These are phyloP conservation scores for Tolypocladium amazonense DNA, from an alignment of 2,329 filamentous ascomycete species.

Conservation along the genomic window DNA sequence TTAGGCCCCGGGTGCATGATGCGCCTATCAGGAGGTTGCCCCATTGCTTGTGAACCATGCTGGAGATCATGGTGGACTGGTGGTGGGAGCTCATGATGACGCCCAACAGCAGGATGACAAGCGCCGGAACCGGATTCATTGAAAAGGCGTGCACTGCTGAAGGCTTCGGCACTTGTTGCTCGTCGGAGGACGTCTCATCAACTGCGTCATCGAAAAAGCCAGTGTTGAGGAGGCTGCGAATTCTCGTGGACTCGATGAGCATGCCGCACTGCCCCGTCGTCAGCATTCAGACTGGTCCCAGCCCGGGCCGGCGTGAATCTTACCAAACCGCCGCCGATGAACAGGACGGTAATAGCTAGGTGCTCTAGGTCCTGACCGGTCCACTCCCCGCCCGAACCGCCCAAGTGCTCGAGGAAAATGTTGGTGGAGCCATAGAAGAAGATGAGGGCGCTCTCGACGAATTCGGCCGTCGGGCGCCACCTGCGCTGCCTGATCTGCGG, in stretches of 20 bases:
- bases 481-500: constrained; percentile 45
- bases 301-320: constrained; percentile 21
- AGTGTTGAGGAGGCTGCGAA: constrained; percentile 57
- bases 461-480: constrained; percentile 75
- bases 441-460: constrained; percentile 80
- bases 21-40: constrained; percentile 75
- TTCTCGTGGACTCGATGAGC: constrained; percentile 65
- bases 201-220: constrained; percentile 27
- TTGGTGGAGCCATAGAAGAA: constrained; percentile 84
- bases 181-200: constrained; percentile 24
- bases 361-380: constrained; percentile 78
- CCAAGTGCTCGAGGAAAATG: constrained; percentile 84
- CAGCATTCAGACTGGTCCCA: background rate
- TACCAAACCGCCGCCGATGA: constrained; percentile 84
- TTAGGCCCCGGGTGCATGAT: constrained; percentile 65
- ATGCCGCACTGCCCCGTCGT: constrained; percentile 52
- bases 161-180: constrained; percentile 38
- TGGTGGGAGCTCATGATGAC: constrained; percentile 95
- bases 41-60: constrained; percentile 93
- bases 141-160: constrained; percentile 65
- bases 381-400: constrained; percentile 61
- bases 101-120: constrained; percentile 79
- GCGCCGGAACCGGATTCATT: constrained; percentile 77
- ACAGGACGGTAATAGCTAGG: constrained; percentile 83
- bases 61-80: constrained; percentile 71